Evolutionary conservation across 2,329 filamentous ascomycete genomes (phyloP), one percentile per base, ranked within the genome.

Genomic region (Claviceps monticola): DNA sequence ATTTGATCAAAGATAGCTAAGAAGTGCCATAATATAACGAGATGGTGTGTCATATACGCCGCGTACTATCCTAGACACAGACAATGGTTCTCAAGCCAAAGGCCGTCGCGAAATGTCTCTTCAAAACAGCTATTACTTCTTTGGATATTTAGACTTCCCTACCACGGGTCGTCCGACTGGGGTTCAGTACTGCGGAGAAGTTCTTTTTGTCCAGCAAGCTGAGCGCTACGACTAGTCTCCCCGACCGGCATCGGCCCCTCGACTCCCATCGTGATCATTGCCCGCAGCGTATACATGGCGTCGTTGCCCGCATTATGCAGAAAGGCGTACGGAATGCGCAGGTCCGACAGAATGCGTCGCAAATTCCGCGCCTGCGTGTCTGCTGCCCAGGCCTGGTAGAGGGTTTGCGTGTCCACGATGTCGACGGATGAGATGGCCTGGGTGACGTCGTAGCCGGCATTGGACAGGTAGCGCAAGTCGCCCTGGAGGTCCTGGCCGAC

Each of bases 261-360:
- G 19, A 67, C 39, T 1, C 63, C 65, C 17, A 69, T 55, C 0
- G 61, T 78, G 6, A 95, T 64, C 73, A 93, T 78, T 7, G 81
- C 84, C 55, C 83, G 81, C 56, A 95, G 67, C 0, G 88, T 91
- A 63, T 85, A 93, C 1, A 82, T 76, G 0, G 89, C 88, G 62
- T 95, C 89, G 57, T 95, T 95, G 1, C 89, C 82, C 0, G 83
- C 89, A 61, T 95, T 95, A 66, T 95, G 89, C n/a, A 91, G 71
- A 58, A 85, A 74, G 65, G 72, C 78, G 43, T 73, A 78, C 0
- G 68, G 59, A 8, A 94, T 77, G 2, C 76, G 77, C 29, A 95
- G 71, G 5, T 83, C 74, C 5, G 66, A 60, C 23, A 95, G 75
- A 14, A 94, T 73, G 5, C 59, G 69, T 0, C 69, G 70, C 2